phyloP scores from a whole-genome alignment of 345 rosid species.

The Salix dunnii region DNA sequence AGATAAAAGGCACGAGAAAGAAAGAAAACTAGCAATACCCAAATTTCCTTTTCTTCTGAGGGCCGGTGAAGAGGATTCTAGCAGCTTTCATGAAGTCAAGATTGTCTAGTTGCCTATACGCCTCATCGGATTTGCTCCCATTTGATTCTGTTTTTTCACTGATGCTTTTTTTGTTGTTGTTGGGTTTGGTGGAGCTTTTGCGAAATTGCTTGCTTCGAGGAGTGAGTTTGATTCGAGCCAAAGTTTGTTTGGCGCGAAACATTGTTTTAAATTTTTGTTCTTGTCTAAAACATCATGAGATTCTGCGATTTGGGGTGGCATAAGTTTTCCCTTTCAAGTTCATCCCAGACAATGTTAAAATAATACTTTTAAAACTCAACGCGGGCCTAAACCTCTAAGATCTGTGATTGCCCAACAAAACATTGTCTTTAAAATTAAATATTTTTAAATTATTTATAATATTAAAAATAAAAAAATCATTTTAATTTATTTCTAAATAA shows the following conservation, averaged over 20 bases:
- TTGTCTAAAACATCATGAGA: neutral
- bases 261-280: conserved; percentile 24
- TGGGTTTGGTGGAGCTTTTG: conserved; percentile 15
- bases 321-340: neutral
- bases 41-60: conserved; percentile 62
- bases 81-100: conserved; percentile 78
- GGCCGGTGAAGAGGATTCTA: conserved; percentile 64
- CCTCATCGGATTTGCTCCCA: conserved; percentile 46
- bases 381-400: too few relatives aligned
- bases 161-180: conserved; percentile 17
- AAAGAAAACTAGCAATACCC: conserved; percentile 47
- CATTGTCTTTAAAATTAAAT: too few relatives aligned
- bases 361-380: too few relatives aligned
- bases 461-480: too few relatives aligned
- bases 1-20: neutral
- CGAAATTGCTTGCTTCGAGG: conserved; percentile 27
- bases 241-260: conserved; percentile 42
- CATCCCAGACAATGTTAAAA: neutral
- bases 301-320: neutral
- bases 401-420: too few relatives aligned
- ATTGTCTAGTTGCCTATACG: conserved; percentile 60
- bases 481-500: too few relatives aligned
- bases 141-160: conserved; percentile 39
- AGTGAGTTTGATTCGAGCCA: conserved; percentile 23
- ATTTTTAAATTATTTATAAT: too few relatives aligned